Evolutionary conservation across 192 early-diverging fungal genomes (phyloP), one percentile per base, ranked within the genome.

Genomic region (Spinellus fusiger): DNA sequence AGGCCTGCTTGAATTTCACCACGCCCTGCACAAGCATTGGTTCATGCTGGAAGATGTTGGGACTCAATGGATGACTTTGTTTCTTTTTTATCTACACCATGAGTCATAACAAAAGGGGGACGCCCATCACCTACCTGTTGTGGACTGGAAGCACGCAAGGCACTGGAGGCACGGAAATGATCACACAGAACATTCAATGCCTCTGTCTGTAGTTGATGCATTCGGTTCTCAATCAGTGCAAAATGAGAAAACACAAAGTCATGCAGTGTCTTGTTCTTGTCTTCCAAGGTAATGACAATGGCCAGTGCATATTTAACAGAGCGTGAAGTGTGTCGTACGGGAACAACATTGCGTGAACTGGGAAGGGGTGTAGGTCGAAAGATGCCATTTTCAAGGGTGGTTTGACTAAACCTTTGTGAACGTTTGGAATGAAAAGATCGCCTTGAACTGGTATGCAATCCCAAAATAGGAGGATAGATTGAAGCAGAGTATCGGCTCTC

Each of bases 161-260:
- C n/a, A n/a, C n/a, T n/a, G n/a, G n/a, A 35, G 10, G 27, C 13
- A 29, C 59, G 64, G 25, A 71, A 62, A 48, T 61, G 48, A 22
- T 60, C 54, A 31, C 54, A 66, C 13, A 82, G 60, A 22, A 76
- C 44, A 50, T 74, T 73, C 31, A 80, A 64, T 27, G 73, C 76
- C 8, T 72, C 61, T 22, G 70, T 65, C 38, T 82, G 78, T 22
- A 82, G 74, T 54, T 82, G 80, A 49, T 82, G 80, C 18, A 82
- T 48, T 46, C 68, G 66, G 46, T 75, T 78, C 40, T 82, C 80
- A 38, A 82, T 70, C n/a, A 82, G 57, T 22, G 80, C 78, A 63
- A 80, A 82, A 54, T 82, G 80, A 9, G 80, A 82, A 51, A 82
- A 82, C 12, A 82, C 66, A 53, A 82, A 80, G 50, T 80, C 78